A percentile compares a stretch with the other conserved stretches of the same genome.
Conservation (phyloP, 106 monocot species). For the Allium cepa region DNA sequence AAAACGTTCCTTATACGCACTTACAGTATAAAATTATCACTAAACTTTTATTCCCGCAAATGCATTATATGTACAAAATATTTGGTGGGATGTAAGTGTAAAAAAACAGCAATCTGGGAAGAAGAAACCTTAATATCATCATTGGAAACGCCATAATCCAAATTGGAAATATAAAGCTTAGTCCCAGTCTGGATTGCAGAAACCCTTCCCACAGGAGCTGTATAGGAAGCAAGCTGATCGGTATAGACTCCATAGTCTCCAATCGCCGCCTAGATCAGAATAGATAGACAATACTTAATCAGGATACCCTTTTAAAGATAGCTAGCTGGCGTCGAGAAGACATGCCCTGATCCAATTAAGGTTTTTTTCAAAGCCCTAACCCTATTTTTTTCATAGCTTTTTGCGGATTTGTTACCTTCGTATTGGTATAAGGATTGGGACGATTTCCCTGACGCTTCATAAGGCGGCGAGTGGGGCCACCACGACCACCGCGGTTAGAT, state of each 20-base stretch:
- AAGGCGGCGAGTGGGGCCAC: slow-evolving; percentile 17
- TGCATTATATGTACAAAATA: not conserved
- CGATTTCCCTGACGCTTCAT: slow-evolving; percentile 5
- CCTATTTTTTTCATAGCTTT: not conserved
- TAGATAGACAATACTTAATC: slow-evolving; percentile 9
- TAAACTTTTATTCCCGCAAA: not conserved
- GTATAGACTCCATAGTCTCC: slow-evolving; percentile 37
- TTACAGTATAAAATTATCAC: not conserved
- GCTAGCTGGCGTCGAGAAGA: slow-evolving; percentile 9
- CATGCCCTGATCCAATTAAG: not conserved
- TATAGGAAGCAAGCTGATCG: slow-evolving; percentile 19
- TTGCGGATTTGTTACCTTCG: slow-evolving; percentile 12
- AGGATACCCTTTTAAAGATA: slow-evolving; percentile 9
- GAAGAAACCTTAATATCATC: slow-evolving; percentile 65
- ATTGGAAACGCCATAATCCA: slow-evolving; percentile 79
- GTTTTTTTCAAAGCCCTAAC: slow-evolving; percentile 14
- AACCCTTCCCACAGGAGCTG: slow-evolving; percentile 20
- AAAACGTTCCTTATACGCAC: not conserved
- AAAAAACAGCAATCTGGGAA: not conserved
- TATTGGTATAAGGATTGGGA: slow-evolving; percentile 9
- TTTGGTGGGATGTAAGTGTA: not conserved
- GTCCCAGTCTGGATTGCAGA: slow-evolving; percentile 69
- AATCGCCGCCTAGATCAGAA: slow-evolving; percentile 16
- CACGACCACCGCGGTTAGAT: slow-evolving; percentile 5
- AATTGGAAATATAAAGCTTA: slow-evolving; percentile 82